Conservation (phyloP, 352 stramenopile species). For the Phytopythium mirpurense region DNA sequence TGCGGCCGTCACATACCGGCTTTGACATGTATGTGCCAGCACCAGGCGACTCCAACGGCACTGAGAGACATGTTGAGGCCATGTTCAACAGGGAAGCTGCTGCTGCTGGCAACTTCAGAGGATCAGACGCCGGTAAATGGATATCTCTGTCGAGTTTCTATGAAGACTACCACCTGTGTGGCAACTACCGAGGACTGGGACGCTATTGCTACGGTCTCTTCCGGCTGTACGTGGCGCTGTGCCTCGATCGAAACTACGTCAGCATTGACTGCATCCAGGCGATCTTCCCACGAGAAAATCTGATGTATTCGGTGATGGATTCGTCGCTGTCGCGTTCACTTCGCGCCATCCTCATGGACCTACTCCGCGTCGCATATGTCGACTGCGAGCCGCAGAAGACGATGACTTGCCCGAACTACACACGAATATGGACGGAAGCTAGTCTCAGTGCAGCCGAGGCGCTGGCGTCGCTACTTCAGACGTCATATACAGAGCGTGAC, state of each 20-base stretch:
- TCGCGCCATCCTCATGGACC: slow-evolving; percentile 58
- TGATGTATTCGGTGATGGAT: slow-evolving; percentile 48
- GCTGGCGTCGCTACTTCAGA: slow-evolving; percentile 21
- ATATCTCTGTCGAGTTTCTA: slow-evolving; percentile 49
- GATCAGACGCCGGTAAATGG: slow-evolving; percentile 24
- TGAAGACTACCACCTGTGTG: slow-evolving; percentile 49
- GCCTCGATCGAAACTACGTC: slow-evolving; percentile 69
- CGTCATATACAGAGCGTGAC: slow-evolving; percentile 34
- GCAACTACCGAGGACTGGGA: slow-evolving; percentile 37
- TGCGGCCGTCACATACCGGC: slow-evolving; percentile 30
- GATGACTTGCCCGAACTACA: slow-evolving; percentile 59
- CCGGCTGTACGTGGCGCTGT: slow-evolving; percentile 63
- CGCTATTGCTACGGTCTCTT: slow-evolving; percentile 74
- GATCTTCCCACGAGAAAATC: slow-evolving; percentile 48
- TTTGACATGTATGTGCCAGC: slow-evolving; percentile 50
- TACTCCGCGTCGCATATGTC: slow-evolving; percentile 59
- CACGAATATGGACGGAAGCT: slow-evolving; percentile 62
- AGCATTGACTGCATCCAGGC: slow-evolving; percentile 68
- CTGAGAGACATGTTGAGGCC: slow-evolving; percentile 26
- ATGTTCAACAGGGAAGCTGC: slow-evolving; percentile 23
- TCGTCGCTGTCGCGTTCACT: slow-evolving; percentile 38
- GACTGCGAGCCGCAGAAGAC: slow-evolving; percentile 66
- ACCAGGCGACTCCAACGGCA: slow-evolving; percentile 9
- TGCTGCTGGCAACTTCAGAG: slow-evolving; percentile 5
- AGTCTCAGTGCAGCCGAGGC: slow-evolving; percentile 20